Evolutionary conservation across 2,329 filamentous ascomycete genomes (phyloP), one percentile per base, ranked within the genome.

Genomic region (Myriosclerotinia curreyana): DNA sequence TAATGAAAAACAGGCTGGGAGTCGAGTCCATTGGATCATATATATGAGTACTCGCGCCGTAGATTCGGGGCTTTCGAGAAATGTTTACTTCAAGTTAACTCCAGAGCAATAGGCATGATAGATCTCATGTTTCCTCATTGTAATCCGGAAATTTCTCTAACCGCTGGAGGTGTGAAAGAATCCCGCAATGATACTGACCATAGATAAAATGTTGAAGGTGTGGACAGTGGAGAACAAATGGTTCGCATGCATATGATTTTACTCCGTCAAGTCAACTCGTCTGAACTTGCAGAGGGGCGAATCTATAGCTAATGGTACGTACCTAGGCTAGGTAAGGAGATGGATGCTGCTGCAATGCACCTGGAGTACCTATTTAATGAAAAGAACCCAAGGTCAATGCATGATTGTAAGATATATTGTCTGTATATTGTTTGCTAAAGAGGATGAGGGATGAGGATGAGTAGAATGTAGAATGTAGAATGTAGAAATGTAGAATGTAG

Each of bases 211-310:
- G 11, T 22, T 11, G 54, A 58, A 58, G 40, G 40, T 11, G n/a
- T n/a, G n/a, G n/a, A n/a, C n/a, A n/a, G 42, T 58, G 54, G 54
- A 58, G 54, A 58, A 58, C 54, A n/a, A 58, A 28, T 48, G 54
- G 42, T 36, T 58, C 54, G 54, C 54, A n/a, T n/a, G n/a, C n/a
- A n/a, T n/a, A 58, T 58, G 28, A 48, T 58, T 48, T 46, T 46
- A 11, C 20, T 58, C 42, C 28, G n/a, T 36, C n/a, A n/a, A n/a
- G n/a, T 48, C 51, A 38, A 14, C 42, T 22, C 28, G 17, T 46
- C 46, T 9, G 20, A 58, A 36, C 28, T 22, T 17, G 20, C 28
- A 36, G 31, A n/a, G 48, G n/a, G 46, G 12, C 40, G 7, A 46
- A 46, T 46, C 40, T 28, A 58, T n/a, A n/a, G n/a, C n/a, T n/a